Percentiles rank a stretch among this genome's conserved stretches.
These are phyloP conservation scores for Entelexis sorbosivorans DNA, from an alignment of 1,139 yeast species.

Conservation along the genomic window DNA sequence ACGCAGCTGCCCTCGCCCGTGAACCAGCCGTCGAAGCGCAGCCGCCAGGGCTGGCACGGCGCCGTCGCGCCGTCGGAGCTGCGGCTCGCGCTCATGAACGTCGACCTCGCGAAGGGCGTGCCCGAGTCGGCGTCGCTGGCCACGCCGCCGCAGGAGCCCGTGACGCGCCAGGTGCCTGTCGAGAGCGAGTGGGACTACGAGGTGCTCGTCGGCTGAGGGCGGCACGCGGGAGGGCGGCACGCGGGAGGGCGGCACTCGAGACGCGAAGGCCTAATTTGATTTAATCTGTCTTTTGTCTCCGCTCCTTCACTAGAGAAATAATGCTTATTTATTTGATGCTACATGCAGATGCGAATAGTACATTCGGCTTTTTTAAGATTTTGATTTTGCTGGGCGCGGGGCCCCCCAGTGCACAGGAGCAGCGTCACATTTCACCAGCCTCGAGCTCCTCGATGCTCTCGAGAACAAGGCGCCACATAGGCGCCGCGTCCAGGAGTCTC, in stretches of 20 bases:
- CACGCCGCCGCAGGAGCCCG: constrained; percentile 18
- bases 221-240: no score
- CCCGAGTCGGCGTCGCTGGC: constrained; percentile 13
- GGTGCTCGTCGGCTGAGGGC: not conserved
- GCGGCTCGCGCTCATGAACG: constrained; percentile 22
- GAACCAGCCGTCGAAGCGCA: constrained; percentile 2
- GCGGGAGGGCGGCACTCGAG: no score
- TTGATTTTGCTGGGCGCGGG: not conserved
- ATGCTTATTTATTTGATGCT: constrained; percentile 9
- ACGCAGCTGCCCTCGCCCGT: not conserved
- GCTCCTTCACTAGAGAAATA: not conserved
- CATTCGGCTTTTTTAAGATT: not conserved
- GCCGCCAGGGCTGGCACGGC: constrained; percentile 18
- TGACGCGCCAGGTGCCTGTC: not conserved
- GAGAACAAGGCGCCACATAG: constrained; percentile 46
- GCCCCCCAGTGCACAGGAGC: not conserved
- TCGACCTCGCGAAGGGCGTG: constrained; percentile 19
- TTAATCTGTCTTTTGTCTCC: not conserved
- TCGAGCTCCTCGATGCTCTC: constrained; percentile 34
- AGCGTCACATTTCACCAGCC: constrained; percentile 14
- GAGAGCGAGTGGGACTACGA: constrained; percentile 17
- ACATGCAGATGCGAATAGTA: not conserved
- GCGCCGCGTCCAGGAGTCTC: constrained; percentile 35
- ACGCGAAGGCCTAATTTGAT: no score
- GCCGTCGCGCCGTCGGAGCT: constrained; percentile 23